Evolutionary conservation across 2,329 filamentous ascomycete species (phyloP), one percentile per base, ranked within the genome.

Genomic region (Aspergillus pseudoglaucus): DNA sequence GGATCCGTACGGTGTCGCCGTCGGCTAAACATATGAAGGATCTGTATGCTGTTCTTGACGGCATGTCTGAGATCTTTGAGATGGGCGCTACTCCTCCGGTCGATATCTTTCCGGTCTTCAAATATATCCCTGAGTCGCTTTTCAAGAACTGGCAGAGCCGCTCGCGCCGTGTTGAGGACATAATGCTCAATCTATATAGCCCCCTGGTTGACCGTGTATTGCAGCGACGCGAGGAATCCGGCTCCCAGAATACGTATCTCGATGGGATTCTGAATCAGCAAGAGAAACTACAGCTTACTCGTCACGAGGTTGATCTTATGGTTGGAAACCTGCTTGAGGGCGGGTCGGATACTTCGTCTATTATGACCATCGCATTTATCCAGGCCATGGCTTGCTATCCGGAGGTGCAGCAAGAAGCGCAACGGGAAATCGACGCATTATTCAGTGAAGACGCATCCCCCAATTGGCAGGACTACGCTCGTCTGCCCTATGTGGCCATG

Each of bases 31-130:
- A 74, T 48, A 69, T 72, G 63, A 58, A 53, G 14, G 55, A 62
- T 14, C 59, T 75, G 9, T 73, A 74, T 17, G 27, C 12, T 6
- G 40, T 42, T 25, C 20, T 47, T 8, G 41, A 39, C 51, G 53
- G 40, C 56, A 66, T 7, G 75, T 68, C 68, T 4, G 60, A 66
- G 37, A 62, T 76, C 0, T 67, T 75, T 60, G 75, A 77, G 53
- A 63, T 68, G 0, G 75, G 75, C 1, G 70, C 68, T 10, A 77
- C 73, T 0, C 75, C 75, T 0, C 75, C 75, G 0, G 70, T 78
- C 1, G 75, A 78, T 45, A 63, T 73, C 33, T 75, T 72, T 45
- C 72, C 75, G 0, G 61, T 70, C 22, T 55, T 78, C 8, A 68
- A 74, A 35, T 64, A 54, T 4, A 52, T 77, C 8, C 75, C 75